These are phyloP conservation scores for Globisporangium cystogenes DNA, from an alignment of 352 stramenopile genomes.

Conservation along the genomic window DNA sequence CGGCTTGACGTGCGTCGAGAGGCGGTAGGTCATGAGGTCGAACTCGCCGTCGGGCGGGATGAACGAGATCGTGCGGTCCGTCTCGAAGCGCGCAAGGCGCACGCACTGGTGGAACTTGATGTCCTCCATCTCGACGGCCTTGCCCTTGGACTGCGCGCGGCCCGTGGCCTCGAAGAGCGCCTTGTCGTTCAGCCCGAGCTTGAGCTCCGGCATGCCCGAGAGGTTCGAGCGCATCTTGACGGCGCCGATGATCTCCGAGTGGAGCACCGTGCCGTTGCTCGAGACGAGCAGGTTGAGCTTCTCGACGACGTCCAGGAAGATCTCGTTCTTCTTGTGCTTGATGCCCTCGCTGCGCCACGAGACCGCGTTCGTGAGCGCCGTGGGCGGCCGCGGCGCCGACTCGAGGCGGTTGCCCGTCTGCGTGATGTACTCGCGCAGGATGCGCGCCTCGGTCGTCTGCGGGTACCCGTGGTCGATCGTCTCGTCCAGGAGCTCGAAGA, in stretches of 20 bases:
- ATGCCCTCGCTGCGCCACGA: slow-evolving; percentile 98
- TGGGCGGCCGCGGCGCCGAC: slow-evolving; percentile 89
- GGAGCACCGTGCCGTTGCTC: slow-evolving; percentile 96
- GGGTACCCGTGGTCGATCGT: slow-evolving; percentile 99
- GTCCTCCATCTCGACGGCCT: slow-evolving; percentile 99
- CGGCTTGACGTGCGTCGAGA: slow-evolving; percentile 98
- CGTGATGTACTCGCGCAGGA: slow-evolving; percentile 95
- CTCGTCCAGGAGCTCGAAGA: slow-evolving; percentile 99
- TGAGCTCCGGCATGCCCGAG: slow-evolving; percentile 98
- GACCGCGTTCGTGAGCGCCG: slow-evolving; percentile 98
- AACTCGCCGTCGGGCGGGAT: slow-evolving; percentile 99
- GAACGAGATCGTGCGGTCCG: slow-evolving; percentile 99
- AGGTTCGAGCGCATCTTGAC: slow-evolving; percentile 99
- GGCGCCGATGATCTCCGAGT: slow-evolving; percentile 97
- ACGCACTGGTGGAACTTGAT: slow-evolving; percentile 99
- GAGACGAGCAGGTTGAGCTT: slow-evolving; percentile 96
- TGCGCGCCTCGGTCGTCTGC: slow-evolving; percentile 90
- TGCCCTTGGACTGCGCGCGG: slow-evolving; percentile 82
- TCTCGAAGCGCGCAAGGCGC: slow-evolving; percentile 98
- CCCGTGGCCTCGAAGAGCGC: slow-evolving; percentile 98
- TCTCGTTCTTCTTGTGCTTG: slow-evolving; percentile 99
- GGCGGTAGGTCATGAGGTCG: slow-evolving; percentile 98
- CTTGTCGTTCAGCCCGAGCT: slow-evolving; percentile 99
- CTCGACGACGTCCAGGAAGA: slow-evolving; percentile 99
- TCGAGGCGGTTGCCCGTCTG: slow-evolving; percentile 96